Evolutionary conservation across 495 filamentous ascomycete genomes (phyloP).

Genomic region (Corynascus novoguineensis): DNA sequence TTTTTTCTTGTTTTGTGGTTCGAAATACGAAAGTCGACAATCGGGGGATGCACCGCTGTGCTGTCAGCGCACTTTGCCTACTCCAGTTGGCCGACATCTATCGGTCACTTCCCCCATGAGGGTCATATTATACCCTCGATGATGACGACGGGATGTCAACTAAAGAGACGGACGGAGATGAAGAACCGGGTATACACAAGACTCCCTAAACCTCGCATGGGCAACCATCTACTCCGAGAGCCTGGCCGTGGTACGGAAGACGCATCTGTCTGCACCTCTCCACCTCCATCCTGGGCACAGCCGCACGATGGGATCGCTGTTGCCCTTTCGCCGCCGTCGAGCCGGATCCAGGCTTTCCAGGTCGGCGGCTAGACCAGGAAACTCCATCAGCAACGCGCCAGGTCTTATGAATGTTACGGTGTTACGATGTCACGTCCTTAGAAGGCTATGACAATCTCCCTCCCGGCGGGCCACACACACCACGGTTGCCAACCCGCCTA

Average conservation of each 20-base stretch:
- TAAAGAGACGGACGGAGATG: slow-evolving; percentile 23
- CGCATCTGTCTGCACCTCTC: neutral
- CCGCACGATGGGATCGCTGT: slow-evolving; percentile 1
- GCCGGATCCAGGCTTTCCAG: neutral
- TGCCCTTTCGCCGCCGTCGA: neutral
- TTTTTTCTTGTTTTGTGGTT: neutral
- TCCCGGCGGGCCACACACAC: slow-evolving; percentile 17
- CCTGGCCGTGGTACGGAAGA: slow-evolving; percentile 15
- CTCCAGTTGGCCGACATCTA: neutral
- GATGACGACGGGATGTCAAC: slow-evolving; percentile 24
- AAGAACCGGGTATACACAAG: slow-evolving; percentile 30
- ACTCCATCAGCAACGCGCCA: neutral
- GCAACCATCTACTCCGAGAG: slow-evolving; percentile 31
- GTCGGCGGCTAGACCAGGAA: slow-evolving; percentile 4
- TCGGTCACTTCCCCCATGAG: neutral
- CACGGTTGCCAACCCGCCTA: slow-evolving; percentile 7
- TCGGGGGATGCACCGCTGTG: neutral
- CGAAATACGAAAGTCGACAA: neutral
- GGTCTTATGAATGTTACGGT: slow-evolving; percentile 34
- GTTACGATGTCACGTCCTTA: slow-evolving; percentile 39
- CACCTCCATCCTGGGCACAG: neutral
- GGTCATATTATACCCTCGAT: slow-evolving; percentile 19
- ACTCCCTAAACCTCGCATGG: slow-evolving; percentile 32
- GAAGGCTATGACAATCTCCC: slow-evolving; percentile 31
- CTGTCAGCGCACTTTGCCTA: neutral